These are phyloP conservation scores for Aspergillus homomorphus DNA, from an alignment of 495 filamentous ascomycete species.

Conservation along the genomic window DNA sequence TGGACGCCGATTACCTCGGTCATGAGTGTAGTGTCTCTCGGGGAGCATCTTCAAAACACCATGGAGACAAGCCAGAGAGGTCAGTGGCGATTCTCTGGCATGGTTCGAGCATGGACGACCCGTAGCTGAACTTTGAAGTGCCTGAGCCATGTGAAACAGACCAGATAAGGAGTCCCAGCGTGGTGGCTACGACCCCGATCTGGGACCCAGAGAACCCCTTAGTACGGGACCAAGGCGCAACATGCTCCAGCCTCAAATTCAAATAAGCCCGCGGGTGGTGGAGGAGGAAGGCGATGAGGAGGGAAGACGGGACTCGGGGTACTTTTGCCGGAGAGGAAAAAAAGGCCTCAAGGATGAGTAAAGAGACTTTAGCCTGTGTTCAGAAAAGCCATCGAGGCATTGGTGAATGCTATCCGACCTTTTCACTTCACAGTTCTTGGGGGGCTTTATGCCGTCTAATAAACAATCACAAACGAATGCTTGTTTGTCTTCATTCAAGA, in stretches of 20 bases:
- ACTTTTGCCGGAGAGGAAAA: background rate
- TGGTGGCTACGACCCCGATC: conserved; percentile 3
- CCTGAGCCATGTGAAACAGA: conserved; percentile 3
- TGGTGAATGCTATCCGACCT: background rate
- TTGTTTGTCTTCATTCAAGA: background rate
- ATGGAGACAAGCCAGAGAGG: background rate
- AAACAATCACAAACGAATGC: background rate
- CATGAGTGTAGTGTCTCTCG: background rate
- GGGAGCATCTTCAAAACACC: background rate
- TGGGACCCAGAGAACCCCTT: background rate
- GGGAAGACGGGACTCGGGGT: background rate
- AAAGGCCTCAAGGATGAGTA: background rate
- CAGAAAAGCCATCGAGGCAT: background rate
- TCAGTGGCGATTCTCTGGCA: background rate
- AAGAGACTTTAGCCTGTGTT: background rate
- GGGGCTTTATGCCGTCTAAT: background rate
- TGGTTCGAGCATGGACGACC: background rate
- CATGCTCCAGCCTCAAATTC: background rate
- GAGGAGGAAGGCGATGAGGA: background rate
- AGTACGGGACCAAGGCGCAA: background rate
- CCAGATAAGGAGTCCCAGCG: background rate
- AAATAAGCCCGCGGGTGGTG: background rate
- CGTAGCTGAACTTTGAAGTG: background rate
- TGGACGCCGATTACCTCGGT: background rate
- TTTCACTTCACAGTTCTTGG: background rate